Base-by-base conservation (phyloP, 805 yeast species). In the Kazachstania martiniae region DNA sequence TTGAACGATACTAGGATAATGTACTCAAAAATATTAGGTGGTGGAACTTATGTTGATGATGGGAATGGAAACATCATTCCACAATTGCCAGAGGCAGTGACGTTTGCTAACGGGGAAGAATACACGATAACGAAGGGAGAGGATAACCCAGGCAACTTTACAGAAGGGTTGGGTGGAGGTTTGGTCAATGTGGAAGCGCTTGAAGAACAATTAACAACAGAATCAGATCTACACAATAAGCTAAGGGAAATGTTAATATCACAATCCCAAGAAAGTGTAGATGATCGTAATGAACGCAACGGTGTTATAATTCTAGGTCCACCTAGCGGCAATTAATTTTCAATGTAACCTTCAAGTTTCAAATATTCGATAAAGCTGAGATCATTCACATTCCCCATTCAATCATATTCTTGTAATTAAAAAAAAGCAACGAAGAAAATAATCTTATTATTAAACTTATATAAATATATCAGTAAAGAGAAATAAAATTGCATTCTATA, bases 251-350 rank as follows among this genome's bases (percentile, higher is more conserved):
- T 49, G 37, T 34, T 57, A 26, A 43, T 53, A 12, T 41, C 44
- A 8, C 38, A 43, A 31, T 34, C 53, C 10, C 47, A 43, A 36
- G 40, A 43, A 12, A 53, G 49, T 15, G 46, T 57, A 6, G 55
- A 51, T 29, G 38, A 36, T 18, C 38, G 42, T 18, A 56, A 56
- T 31, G 37, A 40, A 29, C 37, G 42, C 18, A 53, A 56, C 18
- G 61, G 61, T 13, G 61, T 56, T 1, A 51, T 56, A 12, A 41
- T 56, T 16, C 30, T 56, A 21, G 58, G 56, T 5, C 55, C 54
- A 19, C 46, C 57, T n/a, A n/a, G n/a, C n/a, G n/a, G n/a, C n/a
- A n/a, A n/a, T n/a, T n/a, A n/a, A 14, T 16, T 17, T 16, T 27
- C 4, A 12, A 15, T 27, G 12, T 4, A 17, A 17, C 21, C 12